Evolutionary conservation across 805 yeast species (phyloP).

Genomic region (Priceomyces carsonii): DNA sequence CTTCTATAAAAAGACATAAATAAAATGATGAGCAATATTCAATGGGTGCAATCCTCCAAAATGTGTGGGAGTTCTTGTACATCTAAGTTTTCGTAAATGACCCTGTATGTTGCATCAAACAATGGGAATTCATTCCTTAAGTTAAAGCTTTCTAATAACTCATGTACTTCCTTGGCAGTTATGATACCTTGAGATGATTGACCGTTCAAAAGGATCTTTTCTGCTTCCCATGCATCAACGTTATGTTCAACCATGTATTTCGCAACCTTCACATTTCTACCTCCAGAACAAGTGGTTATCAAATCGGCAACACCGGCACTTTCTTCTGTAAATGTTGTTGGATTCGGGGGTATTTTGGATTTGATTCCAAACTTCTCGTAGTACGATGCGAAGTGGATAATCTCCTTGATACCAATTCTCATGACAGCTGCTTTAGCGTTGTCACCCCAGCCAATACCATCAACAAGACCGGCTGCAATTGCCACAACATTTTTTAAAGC

Average conservation of each 20-base stretch:
- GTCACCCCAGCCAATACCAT: constrained; percentile 51
- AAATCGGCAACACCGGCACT: constrained; percentile 51
- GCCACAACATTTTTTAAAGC: constrained; percentile 50
- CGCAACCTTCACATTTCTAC: constrained; percentile 49
- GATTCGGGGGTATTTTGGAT: constrained; percentile 38
- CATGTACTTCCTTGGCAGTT: constrained; percentile 49
- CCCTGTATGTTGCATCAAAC: constrained; percentile 47
- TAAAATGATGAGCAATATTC: no score
- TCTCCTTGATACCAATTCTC: constrained; percentile 47
- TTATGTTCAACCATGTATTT: constrained; percentile 47
- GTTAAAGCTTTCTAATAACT: constrained; percentile 37
- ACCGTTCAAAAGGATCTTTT: constrained; percentile 45
- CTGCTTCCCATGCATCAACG: constrained; percentile 43
- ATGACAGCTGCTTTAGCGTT: constrained; percentile 49
- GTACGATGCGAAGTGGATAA: constrained; percentile 37
- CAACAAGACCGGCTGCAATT: constrained; percentile 47
- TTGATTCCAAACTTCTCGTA: constrained; percentile 57
- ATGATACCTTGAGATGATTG: constrained; percentile 49
- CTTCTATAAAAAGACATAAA: no score
- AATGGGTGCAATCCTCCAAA: no score
- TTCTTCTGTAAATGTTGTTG: constrained; percentile 44
- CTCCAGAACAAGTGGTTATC: constrained; percentile 49
- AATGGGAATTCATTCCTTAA: constrained; percentile 41
- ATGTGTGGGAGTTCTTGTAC: constrained; percentile 43
- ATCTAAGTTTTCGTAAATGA: constrained; percentile 40